Conservation (phyloP, 2,329 filamentous ascomycete species). For the Onygena corvina region DNA sequence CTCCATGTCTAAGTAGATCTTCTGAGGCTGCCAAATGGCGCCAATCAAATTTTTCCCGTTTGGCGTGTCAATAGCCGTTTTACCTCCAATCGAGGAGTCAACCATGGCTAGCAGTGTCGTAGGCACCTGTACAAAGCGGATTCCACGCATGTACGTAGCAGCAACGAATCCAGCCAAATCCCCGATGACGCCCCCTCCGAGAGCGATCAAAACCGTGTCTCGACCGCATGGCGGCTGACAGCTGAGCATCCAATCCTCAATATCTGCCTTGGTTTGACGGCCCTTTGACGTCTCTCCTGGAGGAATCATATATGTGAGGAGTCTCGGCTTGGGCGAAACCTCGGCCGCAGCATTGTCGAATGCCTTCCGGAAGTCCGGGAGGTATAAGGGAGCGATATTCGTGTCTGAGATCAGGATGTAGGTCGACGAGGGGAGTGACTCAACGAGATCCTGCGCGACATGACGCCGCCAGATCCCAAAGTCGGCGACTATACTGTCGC, state of each 20-base stretch:
- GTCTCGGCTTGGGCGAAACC: conserved; percentile 45
- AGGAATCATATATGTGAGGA: conserved; percentile 75
- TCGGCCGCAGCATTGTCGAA: conserved; percentile 45
- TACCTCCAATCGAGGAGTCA: conserved; percentile 94
- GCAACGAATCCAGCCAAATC: conserved; percentile 97
- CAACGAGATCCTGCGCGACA: conserved; percentile 67
- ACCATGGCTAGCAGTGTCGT: conserved; percentile 95
- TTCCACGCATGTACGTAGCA: conserved; percentile 95
- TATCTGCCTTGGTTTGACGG: conserved; percentile 81
- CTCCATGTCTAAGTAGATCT: conserved; percentile 85
- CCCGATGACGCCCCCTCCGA: conserved; percentile 92
- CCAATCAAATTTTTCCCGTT: conserved; percentile 93
- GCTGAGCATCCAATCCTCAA: conserved; percentile 93
- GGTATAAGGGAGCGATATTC: conserved; percentile 71
- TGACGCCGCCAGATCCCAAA: conserved; percentile 79
- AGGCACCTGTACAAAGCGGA: conserved; percentile 91
- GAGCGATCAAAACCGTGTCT: conserved; percentile 86
- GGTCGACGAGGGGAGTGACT: conserved; percentile 68
- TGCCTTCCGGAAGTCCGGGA: conserved; percentile 58
- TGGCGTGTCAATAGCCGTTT: conserved; percentile 94
- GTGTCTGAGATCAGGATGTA: conserved; percentile 96
- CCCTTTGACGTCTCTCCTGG: conserved; percentile 92
- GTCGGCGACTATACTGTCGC: conserved; percentile 82
- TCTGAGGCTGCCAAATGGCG: conserved; percentile 88
- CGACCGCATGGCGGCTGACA: conserved; percentile 73